A percentile compares a stretch with the other conserved stretches of the same genome.
Evolutionary conservation across 208 protist genomes (phyloP).

Genomic region (Trypanosoma lewisi): DNA sequence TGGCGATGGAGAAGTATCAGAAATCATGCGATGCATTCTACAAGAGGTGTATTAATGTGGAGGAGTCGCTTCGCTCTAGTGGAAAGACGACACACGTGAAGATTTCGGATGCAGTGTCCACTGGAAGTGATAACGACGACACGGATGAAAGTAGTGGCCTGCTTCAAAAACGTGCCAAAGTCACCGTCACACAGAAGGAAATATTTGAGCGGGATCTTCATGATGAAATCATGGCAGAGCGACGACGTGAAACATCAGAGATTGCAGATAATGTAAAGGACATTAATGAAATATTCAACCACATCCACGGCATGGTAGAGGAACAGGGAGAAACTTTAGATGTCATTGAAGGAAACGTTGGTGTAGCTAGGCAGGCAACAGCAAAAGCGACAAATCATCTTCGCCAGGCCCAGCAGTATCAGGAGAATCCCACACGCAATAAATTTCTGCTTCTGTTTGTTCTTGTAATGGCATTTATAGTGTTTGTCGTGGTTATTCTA

Average conservation of each 20-base stretch:
- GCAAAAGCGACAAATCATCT: constrained; percentile 67
- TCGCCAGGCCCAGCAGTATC: constrained; percentile 60
- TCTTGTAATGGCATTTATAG: constrained; percentile 33
- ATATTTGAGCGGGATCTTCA: constrained; percentile 77
- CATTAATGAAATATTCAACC: constrained; percentile 85
- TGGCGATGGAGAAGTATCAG: constrained; percentile 65
- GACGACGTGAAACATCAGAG: constrained; percentile 70
- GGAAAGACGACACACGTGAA: constrained; percentile 20
- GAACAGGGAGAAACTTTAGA: constrained; percentile 82
- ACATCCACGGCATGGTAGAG: constrained; percentile 81
- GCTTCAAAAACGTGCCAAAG: constrained; percentile 10
- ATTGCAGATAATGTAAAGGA: constrained; percentile 84
- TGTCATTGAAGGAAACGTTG: constrained; percentile 64
- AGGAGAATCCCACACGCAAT: constrained; percentile 45
- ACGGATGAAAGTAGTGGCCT: constrained; percentile 29
- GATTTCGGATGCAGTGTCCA: constrained; percentile 14
- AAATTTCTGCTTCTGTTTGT: constrained; percentile 65
- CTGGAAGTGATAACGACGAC: constrained; percentile 39
- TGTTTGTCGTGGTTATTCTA: constrained; percentile 35
- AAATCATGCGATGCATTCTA: constrained; percentile 81
- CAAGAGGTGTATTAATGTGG: constrained; percentile 72
- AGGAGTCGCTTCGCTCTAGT: constrained; percentile 45
- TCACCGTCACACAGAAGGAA: constrained; percentile 35
- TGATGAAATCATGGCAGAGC: constrained; percentile 85
- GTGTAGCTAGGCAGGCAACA: constrained; percentile 48